phyloP scores from a whole-genome alignment of 331 rosid species.

The Acacia concinna region DNA sequence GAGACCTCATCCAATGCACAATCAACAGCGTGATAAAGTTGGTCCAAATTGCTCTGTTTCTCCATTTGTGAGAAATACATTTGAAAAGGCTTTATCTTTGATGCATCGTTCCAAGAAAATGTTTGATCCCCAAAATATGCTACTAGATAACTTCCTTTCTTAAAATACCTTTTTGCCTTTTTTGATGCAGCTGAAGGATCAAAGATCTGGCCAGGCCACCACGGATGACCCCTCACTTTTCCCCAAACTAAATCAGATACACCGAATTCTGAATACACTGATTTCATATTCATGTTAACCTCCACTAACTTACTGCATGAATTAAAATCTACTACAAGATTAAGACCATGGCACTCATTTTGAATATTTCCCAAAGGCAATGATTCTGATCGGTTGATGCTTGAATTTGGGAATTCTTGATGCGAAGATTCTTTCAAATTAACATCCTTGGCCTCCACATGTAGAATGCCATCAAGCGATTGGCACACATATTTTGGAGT shows the following conservation, averaged over 20 bases:
- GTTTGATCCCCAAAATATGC: conserved; percentile 78
- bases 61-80: conserved; percentile 64
- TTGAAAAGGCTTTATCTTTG: conserved; percentile 65
- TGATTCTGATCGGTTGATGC: conserved; percentile 11
- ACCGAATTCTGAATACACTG: conserved; percentile 32
- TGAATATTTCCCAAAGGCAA: conserved; percentile 18
- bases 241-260: conserved; percentile 83
- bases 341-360: conserved; percentile 29
- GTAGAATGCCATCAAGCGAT: conserved; percentile 10
- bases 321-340: conserved; percentile 57
- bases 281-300: conserved; percentile 25
- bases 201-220: conserved; percentile 98
- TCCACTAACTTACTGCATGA: conserved; percentile 32
- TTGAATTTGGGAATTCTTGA: conserved; percentile 5
- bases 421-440: conserved; percentile 21
- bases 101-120: conserved; percentile 80
- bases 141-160: conserved; percentile 51
- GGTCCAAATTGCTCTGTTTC: conserved; percentile 55
- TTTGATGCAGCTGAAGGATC: conserved; percentile 69
- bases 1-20: conserved; percentile 82
- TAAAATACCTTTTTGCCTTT: conserved; percentile 62
- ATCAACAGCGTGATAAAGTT: conserved; percentile 57
- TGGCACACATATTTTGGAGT: conserved; percentile 5
- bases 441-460: conserved; percentile 23
- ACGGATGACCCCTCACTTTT: conserved; percentile 83